These are phyloP conservation scores for Sporothrix inflata DNA, from an alignment of 2,329 filamentous ascomycete species.

Conservation along the genomic window DNA sequence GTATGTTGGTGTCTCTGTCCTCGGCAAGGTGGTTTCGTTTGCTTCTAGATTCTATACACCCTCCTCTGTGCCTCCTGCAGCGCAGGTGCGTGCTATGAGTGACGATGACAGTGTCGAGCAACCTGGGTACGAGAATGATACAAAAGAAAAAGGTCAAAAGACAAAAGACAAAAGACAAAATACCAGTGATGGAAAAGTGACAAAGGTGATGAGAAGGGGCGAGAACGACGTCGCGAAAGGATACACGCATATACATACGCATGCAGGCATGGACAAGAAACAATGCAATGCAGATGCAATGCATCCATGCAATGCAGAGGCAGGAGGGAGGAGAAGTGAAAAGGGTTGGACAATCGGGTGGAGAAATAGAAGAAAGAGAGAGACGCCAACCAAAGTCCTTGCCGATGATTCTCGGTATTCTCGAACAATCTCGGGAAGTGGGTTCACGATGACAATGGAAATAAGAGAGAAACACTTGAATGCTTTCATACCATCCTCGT, in stretches of 20 bases:
- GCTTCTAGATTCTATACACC: too few relatives aligned
- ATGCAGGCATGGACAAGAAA: neutral
- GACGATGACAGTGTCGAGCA: neutral
- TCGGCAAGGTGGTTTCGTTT: too few relatives aligned
- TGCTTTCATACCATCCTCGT: neutral
- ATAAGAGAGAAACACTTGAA: neutral
- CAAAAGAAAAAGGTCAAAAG: neutral
- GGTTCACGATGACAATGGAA: neutral
- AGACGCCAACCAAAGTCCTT: neutral
- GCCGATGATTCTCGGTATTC: neutral
- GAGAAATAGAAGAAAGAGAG: neutral
- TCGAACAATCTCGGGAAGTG: neutral
- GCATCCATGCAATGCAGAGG: constrained; percentile 4
- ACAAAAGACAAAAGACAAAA: neutral
- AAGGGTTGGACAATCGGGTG: neutral
- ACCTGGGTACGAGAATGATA: neutral
- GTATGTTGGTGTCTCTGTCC: neutral
- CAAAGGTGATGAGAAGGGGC: neutral
- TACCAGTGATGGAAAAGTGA: neutral
- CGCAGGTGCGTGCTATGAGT: neutral
- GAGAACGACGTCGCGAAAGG: neutral
- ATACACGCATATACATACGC: neutral
- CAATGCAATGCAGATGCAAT: constrained; percentile 3
- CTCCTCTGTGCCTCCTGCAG: neutral
- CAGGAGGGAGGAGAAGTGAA: neutral